Conservation (phyloP, 768 basidiomycete genomes). For the Pisolithus tinctorius region DNA sequence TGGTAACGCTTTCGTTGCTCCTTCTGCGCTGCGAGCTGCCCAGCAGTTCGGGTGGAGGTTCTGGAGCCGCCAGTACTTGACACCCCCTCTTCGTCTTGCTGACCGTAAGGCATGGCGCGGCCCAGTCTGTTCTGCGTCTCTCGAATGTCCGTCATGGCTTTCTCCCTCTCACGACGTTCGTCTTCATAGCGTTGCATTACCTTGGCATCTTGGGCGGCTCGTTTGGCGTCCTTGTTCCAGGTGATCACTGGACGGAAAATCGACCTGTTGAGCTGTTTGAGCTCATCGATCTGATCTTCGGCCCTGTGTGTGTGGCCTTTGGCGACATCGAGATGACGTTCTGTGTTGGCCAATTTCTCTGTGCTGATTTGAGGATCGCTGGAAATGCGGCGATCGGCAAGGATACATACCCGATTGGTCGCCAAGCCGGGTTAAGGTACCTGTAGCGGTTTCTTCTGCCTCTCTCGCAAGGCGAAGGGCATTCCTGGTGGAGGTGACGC, state of each 20-base stretch:
- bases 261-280: constrained; percentile 89
- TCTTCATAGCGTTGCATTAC: constrained; percentile 82
- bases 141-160: constrained; percentile 77
- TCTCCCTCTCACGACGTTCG: constrained; percentile 78
- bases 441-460: constrained; percentile 90
- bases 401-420: constrained; percentile 82
- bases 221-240: constrained; percentile 91
- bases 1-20: constrained; percentile 80
- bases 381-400: background rate
- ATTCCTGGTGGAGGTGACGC: constrained; percentile 82
- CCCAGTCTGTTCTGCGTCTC: constrained; percentile 86
- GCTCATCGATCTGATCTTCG: constrained; percentile 89
- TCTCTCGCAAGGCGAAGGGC: constrained; percentile 91
- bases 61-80: constrained; percentile 32
- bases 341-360: constrained; percentile 91
- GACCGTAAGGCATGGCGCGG: constrained; percentile 58
- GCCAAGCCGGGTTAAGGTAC: constrained; percentile 76
- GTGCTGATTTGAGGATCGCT: background rate
- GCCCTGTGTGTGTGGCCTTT: constrained; percentile 83
- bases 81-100: constrained; percentile 35
- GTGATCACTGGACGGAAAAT: constrained; percentile 92
- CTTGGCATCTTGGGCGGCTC: constrained; percentile 79
- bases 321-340: constrained; percentile 88
- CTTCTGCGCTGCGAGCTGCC: constrained; percentile 49
- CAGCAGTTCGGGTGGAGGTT: constrained; percentile 32